Evolutionary conservation across 495 filamentous ascomycete genomes (phyloP), one percentile per base, ranked within the genome.

Genomic region (Neurospora hispaniola): DNA sequence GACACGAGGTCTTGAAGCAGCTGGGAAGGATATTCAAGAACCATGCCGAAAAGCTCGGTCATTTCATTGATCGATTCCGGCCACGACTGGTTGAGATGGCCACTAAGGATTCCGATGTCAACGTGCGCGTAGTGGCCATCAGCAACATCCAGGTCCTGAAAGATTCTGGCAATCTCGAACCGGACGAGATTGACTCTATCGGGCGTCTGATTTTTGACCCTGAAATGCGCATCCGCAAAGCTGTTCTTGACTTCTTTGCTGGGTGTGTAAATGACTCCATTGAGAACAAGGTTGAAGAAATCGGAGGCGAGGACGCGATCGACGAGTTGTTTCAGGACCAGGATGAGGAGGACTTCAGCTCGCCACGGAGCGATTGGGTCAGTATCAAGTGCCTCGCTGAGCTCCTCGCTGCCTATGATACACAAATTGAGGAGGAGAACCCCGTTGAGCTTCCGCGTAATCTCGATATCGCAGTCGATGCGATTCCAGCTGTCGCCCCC

Each of bases 61-160:
- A 92, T 71, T 98, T 98, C 76, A 97, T 93, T 16, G 95, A 97
- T 76, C 87, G 93, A 42, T 98, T 97, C 80, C 86, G 94, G 42
- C 84, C 89, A 2, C 89, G 96, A n/a, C 83, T 98, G 16, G 92
- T 98, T 14, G 96, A 99, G 82, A 97, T 99, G 87, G 94, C 93
- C 1, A 90, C 90, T 35, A 86, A 87, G 72, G 96, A 99, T 80
- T 86, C 86, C 0, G 96, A 99, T 73, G 79, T 90, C 35, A 85
- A 83, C 70, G 92, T 98, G 41, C 89, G 96, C 12, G 90, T 92
- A 12, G 84, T 89, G 16, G 89, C 93, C 3, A 89, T 98, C 42
- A 89, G 93, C 44, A 84, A 98, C 68, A 86, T 97, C 8, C 93
- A 93, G 73, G 85, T 91, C 14, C 87, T 98, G 46, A 90, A 96